Evolutionary conservation across 495 filamentous ascomycete genomes (phyloP).

Genomic region (Trichocladium antarcticum): DNA sequence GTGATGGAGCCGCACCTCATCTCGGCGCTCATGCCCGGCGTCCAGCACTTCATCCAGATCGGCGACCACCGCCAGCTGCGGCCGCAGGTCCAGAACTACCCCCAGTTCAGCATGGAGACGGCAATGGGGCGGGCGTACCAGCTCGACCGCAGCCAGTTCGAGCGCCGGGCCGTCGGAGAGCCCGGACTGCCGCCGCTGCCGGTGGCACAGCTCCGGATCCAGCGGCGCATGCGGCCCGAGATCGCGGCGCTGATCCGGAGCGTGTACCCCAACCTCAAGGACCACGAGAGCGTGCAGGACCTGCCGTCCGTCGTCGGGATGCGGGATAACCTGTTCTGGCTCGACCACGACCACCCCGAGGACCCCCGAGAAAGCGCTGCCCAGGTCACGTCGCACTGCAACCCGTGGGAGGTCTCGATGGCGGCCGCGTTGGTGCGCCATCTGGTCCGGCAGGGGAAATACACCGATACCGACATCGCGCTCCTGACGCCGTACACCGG

Average conservation of each 20-base stretch:
- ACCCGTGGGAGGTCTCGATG: slow-evolving; percentile 59
- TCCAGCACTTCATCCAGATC: slow-evolving; percentile 66
- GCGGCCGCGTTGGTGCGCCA: slow-evolving; percentile 55
- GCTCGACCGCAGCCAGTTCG: slow-evolving; percentile 24
- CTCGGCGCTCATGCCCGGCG: slow-evolving; percentile 53
- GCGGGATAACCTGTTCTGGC: slow-evolving; percentile 58
- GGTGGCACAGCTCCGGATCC: slow-evolving; percentile 40
- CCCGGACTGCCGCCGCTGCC: slow-evolving; percentile 11
- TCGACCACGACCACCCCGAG: slow-evolving; percentile 54
- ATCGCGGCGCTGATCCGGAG: slow-evolving; percentile 51
- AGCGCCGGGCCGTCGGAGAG: slow-evolving; percentile 19
- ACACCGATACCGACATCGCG: slow-evolving; percentile 56
- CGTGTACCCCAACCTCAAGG: slow-evolving; percentile 56
- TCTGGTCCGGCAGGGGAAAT: slow-evolving; percentile 58
- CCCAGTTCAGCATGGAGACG: slow-evolving; percentile 18
- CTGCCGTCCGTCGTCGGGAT: slow-evolving; percentile 58
- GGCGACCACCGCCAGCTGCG: slow-evolving; percentile 67
- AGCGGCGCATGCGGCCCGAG: slow-evolving; percentile 54
- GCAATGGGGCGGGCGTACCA: slow-evolving; percentile 10
- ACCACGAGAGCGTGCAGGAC: slow-evolving; percentile 38
- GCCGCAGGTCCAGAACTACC: slow-evolving; percentile 36
- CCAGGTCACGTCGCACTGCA: slow-evolving; percentile 49
- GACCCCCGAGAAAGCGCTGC: slow-evolving; percentile 32
- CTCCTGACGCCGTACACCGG: slow-evolving; percentile 68
- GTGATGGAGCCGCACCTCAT: slow-evolving; percentile 63